Evolutionary conservation across 139 green algal genomes (phyloP).

Genomic region (Dunaliella primolecta): DNA sequence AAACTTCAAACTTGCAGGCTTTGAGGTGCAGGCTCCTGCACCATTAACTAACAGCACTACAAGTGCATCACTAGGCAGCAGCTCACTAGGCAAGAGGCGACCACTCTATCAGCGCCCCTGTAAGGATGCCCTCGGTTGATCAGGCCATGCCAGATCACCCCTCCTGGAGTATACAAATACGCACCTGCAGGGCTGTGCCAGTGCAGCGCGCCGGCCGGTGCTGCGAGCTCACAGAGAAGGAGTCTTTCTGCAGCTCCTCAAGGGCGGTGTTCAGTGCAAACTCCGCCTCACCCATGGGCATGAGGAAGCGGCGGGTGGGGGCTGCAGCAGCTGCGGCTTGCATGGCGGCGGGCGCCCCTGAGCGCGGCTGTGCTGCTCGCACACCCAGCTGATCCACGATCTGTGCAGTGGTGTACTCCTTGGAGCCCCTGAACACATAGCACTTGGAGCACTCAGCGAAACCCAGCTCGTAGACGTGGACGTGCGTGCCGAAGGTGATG

Average conservation of each 20-base stretch:
- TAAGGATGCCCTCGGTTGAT: too few relatives aligned
- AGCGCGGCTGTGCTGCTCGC: conserved; percentile 18
- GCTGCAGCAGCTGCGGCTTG: conserved; percentile 25
- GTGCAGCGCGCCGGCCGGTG: conserved; percentile 82
- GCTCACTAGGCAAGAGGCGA: too few relatives aligned
- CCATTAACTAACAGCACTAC: too few relatives aligned
- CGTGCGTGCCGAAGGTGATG: conserved; percentile 94
- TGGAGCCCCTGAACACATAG: conserved; percentile 92
- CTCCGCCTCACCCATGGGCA: conserved; percentile 88
- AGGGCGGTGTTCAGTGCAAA: conserved; percentile 85
- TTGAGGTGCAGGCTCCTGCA: too few relatives aligned
- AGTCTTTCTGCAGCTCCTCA: conserved; percentile 47
- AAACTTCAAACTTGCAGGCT: too few relatives aligned
- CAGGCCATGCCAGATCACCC: too few relatives aligned
- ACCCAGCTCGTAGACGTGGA: conserved; percentile 97
- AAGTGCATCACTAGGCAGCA: too few relatives aligned
- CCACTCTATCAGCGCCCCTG: too few relatives aligned
- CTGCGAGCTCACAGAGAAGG: conserved; percentile 70
- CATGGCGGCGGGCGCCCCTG: neutral
- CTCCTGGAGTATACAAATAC: too few relatives aligned
- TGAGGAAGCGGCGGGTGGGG: conserved; percentile 41
- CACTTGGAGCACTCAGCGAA: conserved; percentile 85
- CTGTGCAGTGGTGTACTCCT: conserved; percentile 75
- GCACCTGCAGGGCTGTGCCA: conserved; percentile 83
- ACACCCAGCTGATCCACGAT: conserved; percentile 79